Base-by-base conservation (phyloP, 192 early-diverging fungal species). In the Cladochytrium replicatum region DNA sequence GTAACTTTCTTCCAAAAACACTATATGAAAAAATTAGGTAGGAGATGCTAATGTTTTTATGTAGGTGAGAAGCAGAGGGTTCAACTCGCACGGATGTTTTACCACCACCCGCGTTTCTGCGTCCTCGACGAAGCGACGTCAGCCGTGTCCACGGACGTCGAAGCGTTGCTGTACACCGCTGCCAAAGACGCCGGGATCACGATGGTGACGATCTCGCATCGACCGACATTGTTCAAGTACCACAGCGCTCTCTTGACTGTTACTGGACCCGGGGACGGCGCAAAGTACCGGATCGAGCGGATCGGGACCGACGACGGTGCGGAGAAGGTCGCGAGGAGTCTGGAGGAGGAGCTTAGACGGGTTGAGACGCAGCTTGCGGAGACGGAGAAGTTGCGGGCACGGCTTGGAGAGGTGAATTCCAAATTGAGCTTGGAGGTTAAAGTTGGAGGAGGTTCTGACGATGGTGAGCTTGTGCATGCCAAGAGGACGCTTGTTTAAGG, bases 151-250 rank as follows among this genome's bases (percentile, higher is more conserved):
- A 37, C n/a, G 3, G 48, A 48, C 27, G 29, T 42, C 6, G 64
- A 69, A 42, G 57, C 30, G 15, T 28, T 46, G 28, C 24, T 66
- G 30, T 89, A 86, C 57, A 65, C 58, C 15, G 54, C 65, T 9
- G 63, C 79, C 22, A 72, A 79, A 31, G 64, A 80, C 26, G 53
- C 68, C 2, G 82, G 78, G 1, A 86, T 93, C 49, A 91, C 93
- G 1, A 61, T 90, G 4, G 79, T 97, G n/a, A 89, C 91, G 8
- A 85, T 99, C 21, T 85, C 84, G 3, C 95, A 99, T 50, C 76
- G 88, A 32, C 55, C 67, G 6, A 52, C 54, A 9, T 48, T 85
- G 32, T 51, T 58, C 19, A 61, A 54, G 13, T 77, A 71, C 50
- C 84, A 86, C 55, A 28, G 26, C 2, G 60, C 41, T 46, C 29